phyloP scores from a whole-genome alignment of 495 filamentous ascomycete species.

The Aspergillus sclerotiicarbonarius region DNA sequence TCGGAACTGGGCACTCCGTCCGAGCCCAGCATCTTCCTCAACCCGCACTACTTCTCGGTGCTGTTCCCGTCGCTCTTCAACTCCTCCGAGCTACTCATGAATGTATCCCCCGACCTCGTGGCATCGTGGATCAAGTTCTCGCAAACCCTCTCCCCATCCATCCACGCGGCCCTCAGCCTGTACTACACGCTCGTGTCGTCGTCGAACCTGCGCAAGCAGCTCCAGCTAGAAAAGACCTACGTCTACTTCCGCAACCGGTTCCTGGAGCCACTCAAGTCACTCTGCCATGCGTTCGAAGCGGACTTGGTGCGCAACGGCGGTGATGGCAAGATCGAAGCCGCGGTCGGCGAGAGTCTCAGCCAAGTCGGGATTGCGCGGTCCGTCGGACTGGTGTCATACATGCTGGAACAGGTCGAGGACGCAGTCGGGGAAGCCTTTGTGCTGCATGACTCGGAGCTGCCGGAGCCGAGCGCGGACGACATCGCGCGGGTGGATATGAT shows the following conservation, averaged over 20 bases:
- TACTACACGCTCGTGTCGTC: slow-evolving; percentile 46
- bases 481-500: slow-evolving; percentile 29
- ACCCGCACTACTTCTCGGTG: slow-evolving; percentile 52
- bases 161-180: slow-evolving; percentile 45
- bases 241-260: slow-evolving; percentile 40
- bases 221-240: slow-evolving; percentile 40
- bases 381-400: slow-evolving; percentile 36
- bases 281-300: slow-evolving; percentile 34
- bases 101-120: slow-evolving; percentile 31
- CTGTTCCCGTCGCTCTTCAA: slow-evolving; percentile 40
- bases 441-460: slow-evolving; percentile 29
- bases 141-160: slow-evolving; percentile 33
- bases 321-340: slow-evolving; percentile 37
- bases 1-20: slow-evolving; percentile 2
- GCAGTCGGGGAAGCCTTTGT: slow-evolving; percentile 34
- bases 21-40: slow-evolving; percentile 27
- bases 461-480: slow-evolving; percentile 31
- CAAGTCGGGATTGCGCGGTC: slow-evolving; percentile 38
- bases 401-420: slow-evolving; percentile 40
- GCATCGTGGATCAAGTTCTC: slow-evolving; percentile 38
- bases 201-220: slow-evolving; percentile 23
- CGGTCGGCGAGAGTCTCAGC: slow-evolving; percentile 41
- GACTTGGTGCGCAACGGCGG: slow-evolving; percentile 40
- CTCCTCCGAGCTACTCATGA: slow-evolving; percentile 20
- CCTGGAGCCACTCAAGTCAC: slow-evolving; percentile 31